Evolutionary conservation across 2,329 filamentous ascomycete genomes (phyloP).

Genomic region (Ophiocordyceps australis): DNA sequence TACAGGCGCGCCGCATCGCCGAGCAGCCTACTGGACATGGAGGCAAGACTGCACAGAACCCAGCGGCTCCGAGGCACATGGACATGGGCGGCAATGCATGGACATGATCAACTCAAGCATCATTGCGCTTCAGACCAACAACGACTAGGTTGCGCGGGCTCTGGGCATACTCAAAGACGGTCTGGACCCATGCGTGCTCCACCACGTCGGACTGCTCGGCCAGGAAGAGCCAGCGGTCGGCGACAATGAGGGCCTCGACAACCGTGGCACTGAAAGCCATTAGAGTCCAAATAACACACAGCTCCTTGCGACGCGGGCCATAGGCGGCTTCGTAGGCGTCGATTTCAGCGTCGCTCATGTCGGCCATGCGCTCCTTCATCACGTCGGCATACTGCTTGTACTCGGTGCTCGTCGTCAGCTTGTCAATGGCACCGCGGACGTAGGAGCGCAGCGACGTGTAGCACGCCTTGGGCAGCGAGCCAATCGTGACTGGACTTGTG

Average conservation of each 20-base stretch:
- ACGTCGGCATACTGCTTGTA: slow-evolving; percentile 40
- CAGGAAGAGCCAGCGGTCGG: slow-evolving; percentile 78
- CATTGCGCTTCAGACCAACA: slow-evolving; percentile 62
- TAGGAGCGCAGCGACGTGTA: slow-evolving; percentile 63
- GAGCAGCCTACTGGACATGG: background rate
- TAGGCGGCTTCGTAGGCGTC: slow-evolving; percentile 49
- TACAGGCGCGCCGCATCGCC: background rate
- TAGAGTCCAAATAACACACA: slow-evolving; percentile 78
- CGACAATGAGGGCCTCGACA: slow-evolving; percentile 77
- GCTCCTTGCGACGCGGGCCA: slow-evolving; percentile 50
- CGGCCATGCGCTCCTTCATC: slow-evolving; percentile 46
- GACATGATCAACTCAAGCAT: background rate
- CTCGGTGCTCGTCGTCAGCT: slow-evolving; percentile 41
- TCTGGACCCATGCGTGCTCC: slow-evolving; percentile 71
- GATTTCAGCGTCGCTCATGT: slow-evolving; percentile 60
- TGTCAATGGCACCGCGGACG: slow-evolving; percentile 61
- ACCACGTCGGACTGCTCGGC: slow-evolving; percentile 57
- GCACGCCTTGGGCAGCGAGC: slow-evolving; percentile 62
- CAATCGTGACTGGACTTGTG: slow-evolving; percentile 71
- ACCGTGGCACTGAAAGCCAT: slow-evolving; percentile 92
- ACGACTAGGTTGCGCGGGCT: slow-evolving; percentile 88
- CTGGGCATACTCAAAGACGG: slow-evolving; percentile 73
- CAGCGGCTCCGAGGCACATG: background rate
- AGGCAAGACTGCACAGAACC: too few species aligned
- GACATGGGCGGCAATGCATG: background rate